Base-by-base conservation (phyloP, 179 eudicot genomes). In the Actinidia chinensis region DNA sequence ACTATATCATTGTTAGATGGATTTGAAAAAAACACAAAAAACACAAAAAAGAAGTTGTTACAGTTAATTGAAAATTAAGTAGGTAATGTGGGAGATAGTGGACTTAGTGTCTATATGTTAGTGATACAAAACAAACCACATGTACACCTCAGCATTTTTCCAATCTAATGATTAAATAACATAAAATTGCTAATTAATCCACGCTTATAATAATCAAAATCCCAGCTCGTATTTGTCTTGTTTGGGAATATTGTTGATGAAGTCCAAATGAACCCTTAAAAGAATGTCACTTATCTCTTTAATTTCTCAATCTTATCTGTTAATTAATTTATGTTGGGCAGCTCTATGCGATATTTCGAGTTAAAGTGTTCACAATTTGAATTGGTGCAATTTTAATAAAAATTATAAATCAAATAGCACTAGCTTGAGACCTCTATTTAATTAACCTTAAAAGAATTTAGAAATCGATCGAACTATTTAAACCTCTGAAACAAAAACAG, bases 11-110 rank as follows among this genome's bases (percentile, higher is more conserved):
- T 52, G 58, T 52, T 52, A 52, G 58, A 52, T 52, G 58, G 58
- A 52, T 18, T 52, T 12, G n/a, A 52, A 52, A 50, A 36, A 36
- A 36, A 1, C 0, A 36, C 1, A 36, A 2, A 36, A 36, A 3
- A 36, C 1, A 36, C 1, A 36, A 36, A 36, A 12, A 56, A n/a
- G 55, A 76, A 77, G 79, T 69, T 78, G 81, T 80, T 65, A 55
- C 76, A 44, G 4, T 15, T 73, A 61, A 73, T 76, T 68, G 14
- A 76, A 76, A 58, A 77, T 54, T 54, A 59, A 59, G 54, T 59
- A 40, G 81, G 77, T 78, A 76, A 59, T 52, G 77, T 63, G 47
- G 22, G 61, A 68, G 48, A 11, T 46, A 28, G 71, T 71, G 81
- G 71, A 71, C 60, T 22, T 25, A 36, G 15, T 77, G 23, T 0